These are phyloP conservation scores for Penicillium sp. DNA, from an alignment of 2,329 filamentous ascomycete species.

Conservation along the genomic window DNA sequence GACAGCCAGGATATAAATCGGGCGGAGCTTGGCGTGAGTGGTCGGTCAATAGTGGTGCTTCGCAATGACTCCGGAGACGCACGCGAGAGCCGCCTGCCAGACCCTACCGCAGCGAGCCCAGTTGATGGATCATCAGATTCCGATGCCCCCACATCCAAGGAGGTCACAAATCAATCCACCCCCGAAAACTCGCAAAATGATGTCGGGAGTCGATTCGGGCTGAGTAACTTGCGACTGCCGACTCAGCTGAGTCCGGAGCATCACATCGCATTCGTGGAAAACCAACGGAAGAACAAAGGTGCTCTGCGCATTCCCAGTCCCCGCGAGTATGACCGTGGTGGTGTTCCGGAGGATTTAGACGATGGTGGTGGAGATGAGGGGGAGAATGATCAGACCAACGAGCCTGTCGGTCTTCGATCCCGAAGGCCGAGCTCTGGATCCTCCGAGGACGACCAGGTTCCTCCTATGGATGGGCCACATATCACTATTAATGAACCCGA, in stretches of 20 bases:
- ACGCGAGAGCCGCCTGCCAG: constrained; percentile 19
- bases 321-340: constrained; percentile 80
- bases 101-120: constrained; percentile 18
- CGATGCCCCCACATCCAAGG: constrained; percentile 22
- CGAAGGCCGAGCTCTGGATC: constrained; percentile 13
- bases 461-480: constrained; percentile 36
- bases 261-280: constrained; percentile 84
- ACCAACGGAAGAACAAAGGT: constrained; percentile 73
- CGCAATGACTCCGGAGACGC: constrained; percentile 34
- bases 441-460: constrained; percentile 24
- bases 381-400: constrained; percentile 16
- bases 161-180: constrained; percentile 19
- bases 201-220: constrained; percentile 47
- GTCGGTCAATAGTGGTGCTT: constrained; percentile 40
- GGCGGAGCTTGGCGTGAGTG: constrained; percentile 41
- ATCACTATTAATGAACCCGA: constrained; percentile 52
- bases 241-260: constrained; percentile 63
- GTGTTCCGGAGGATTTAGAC: constrained; percentile 63
- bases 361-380: constrained; percentile 48
- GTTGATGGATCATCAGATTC: constrained; percentile 27
- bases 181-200: constrained; percentile 15
- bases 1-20: constrained; percentile 36
- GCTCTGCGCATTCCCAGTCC: constrained; percentile 88
- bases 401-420: constrained; percentile 25
- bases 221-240: constrained; percentile 55